These are phyloP conservation scores for Phytophthora megakarya DNA, from an alignment of 352 stramenopile species.

Conservation along the genomic window DNA sequence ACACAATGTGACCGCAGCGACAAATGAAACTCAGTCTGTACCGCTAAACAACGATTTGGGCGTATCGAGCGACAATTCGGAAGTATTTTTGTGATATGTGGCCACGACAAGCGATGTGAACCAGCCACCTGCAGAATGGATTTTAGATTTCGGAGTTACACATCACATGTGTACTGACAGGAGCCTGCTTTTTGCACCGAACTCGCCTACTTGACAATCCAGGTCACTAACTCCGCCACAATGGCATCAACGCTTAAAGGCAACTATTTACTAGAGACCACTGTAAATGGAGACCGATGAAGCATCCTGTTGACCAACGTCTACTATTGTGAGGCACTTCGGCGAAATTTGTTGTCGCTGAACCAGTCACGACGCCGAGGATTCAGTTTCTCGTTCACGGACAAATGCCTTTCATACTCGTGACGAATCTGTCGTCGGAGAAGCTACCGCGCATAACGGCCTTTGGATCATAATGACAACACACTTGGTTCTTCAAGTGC, in stretches of 20 bases:
- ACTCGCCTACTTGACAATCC: slow-evolving; percentile 1
- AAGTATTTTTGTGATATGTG: too few relatives aligned
- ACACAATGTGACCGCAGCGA: slow-evolving; percentile 1
- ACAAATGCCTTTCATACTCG: background rate
- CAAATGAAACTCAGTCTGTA: slow-evolving; percentile 1
- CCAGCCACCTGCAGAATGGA: too few relatives aligned
- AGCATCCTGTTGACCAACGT: slow-evolving; percentile 12
- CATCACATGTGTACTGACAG: too few relatives aligned
- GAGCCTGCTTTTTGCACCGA: too few relatives aligned
- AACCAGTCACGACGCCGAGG: background rate
- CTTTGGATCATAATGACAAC: background rate
- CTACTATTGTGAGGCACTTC: background rate
- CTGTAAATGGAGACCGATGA: background rate
- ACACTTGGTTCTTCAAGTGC: background rate
- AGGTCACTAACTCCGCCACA: slow-evolving; percentile 13
- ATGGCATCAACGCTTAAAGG: background rate
- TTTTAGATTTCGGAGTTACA: too few relatives aligned
- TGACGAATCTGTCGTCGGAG: background rate
- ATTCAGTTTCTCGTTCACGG: background rate
- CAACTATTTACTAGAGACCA: slow-evolving; percentile 3
- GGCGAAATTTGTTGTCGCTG: background rate
- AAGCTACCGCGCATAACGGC: background rate
- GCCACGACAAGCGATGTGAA: too few relatives aligned
- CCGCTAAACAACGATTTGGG: too few relatives aligned
- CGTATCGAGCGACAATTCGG: too few relatives aligned